phyloP scores from a whole-genome alignment of 108 stramenopile genomes.

The Tribonema minus region DNA sequence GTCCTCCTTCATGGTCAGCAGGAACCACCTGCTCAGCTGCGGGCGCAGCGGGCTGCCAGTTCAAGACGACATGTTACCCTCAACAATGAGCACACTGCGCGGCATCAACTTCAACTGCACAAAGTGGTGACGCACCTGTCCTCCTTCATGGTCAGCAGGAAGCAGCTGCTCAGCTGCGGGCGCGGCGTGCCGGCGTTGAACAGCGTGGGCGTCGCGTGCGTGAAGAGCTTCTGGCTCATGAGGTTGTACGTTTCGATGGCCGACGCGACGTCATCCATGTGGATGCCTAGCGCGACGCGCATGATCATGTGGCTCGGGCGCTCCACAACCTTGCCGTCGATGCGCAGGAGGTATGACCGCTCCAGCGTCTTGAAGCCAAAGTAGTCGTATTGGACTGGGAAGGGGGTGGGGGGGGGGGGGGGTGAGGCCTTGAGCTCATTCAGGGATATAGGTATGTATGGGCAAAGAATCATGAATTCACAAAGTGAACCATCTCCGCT shows the following conservation, averaged over 20 bases:
- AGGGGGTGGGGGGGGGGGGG: not conserved
- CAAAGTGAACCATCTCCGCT: no score
- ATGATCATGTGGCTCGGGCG: constrained; percentile 94
- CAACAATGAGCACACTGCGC: no score
- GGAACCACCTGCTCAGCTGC: no score
- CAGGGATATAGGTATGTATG: no score
- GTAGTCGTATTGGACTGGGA: constrained; percentile 68
- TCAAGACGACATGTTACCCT: no score
- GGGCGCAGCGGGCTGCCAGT: no score
- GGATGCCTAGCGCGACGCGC: constrained; percentile 94
- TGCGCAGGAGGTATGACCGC: constrained; percentile 51
- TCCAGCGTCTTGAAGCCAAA: constrained; percentile 97
- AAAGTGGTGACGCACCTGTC: constrained; percentile 71
- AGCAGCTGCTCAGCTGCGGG: constrained; percentile 89
- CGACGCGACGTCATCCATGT: constrained; percentile 71
- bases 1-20: no score
- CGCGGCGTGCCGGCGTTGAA: constrained; percentile 93
- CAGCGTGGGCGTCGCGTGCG: constrained; percentile 93
- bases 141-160: constrained; percentile 88
- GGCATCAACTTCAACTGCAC: no score
- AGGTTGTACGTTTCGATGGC: constrained; percentile 89
- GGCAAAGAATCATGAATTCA: no score
- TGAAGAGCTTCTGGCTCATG: constrained; percentile 87
- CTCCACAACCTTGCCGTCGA: constrained; percentile 65
- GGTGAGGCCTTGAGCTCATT: no score